Evolutionary conservation across 768 basidiomycete species (phyloP), one percentile per base, ranked within the genome.

Genomic region (Jaapia argillacea): DNA sequence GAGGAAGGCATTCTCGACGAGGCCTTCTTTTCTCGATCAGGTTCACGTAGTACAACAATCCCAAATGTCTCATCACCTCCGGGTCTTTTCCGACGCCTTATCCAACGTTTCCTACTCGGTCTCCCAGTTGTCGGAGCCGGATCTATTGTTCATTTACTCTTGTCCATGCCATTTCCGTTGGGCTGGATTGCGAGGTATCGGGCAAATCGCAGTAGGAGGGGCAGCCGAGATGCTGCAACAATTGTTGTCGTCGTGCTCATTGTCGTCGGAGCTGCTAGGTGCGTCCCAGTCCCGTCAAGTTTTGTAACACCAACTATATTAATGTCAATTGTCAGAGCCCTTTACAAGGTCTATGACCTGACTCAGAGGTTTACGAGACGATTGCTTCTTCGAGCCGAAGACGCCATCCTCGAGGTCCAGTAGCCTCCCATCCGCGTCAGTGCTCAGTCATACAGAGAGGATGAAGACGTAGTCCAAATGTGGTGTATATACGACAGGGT

Each of bases 91-190:
- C 65, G 61, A 45, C 65, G 70, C 24, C 75, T 87, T 50, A 48
- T 83, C 42, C 75, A 73, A 33, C 77, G 85, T n/a, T 81, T 89
- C 57, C 51, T 89, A 10, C 57, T 90, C 21, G 87, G 87, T 20
- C 65, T 89, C 12, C 85, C 87, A 23, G 69, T 88, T 45, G 71
- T 90, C 10, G 85, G 86, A 6, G 84, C 82, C 31, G 77, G 77
- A 16, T 87, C 83, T 13, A 59, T 89, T 35, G 72, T 86, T 14
- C 82, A 85, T 42, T 74, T 85, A 74, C 59, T 89, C 13, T 79
- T 52, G 7, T 75, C 82, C 3, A 56, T 79, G 5, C 81, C 78
- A 20, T 58, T 81, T 44, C 84, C 85, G 12, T 57, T 87, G 31
- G 81, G 85, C 41, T 79, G 78, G 71, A 51, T 86, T 35, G 79